These are phyloP conservation scores for Aspergillus baeticus DNA, from an alignment of 495 filamentous ascomycete genomes.

Conservation along the genomic window DNA sequence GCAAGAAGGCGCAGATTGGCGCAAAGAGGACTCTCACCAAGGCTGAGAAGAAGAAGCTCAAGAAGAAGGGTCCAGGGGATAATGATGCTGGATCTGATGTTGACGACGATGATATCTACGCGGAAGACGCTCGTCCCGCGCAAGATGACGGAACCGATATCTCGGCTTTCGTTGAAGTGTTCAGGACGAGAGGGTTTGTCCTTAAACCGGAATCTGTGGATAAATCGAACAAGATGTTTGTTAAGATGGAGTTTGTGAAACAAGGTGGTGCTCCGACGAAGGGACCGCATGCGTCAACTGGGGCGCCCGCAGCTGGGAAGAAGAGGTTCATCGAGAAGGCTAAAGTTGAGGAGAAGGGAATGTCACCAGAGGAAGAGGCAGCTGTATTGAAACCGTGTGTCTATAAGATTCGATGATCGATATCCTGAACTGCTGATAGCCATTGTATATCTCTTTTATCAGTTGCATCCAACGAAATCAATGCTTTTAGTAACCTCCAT, in stretches of 20 bases:
- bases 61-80: slow-evolving; percentile 35
- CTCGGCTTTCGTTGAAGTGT: slow-evolving; percentile 80
- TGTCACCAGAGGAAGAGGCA: slow-evolving; percentile 55
- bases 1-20: slow-evolving; percentile 56
- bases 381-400: slow-evolving; percentile 91
- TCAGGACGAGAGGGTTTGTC: slow-evolving; percentile 74
- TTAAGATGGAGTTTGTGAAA: slow-evolving; percentile 92
- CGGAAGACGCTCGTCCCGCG: slow-evolving; percentile 44
- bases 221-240: slow-evolving; percentile 95
- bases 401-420: slow-evolving; percentile 78
- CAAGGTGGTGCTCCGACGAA: slow-evolving; percentile 57
- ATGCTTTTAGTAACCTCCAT: too few species aligned
- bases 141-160: slow-evolving; percentile 72
- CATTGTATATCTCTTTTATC: not conserved
- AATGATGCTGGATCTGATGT: slow-evolving; percentile 39
- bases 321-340: slow-evolving; percentile 59
- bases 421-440: not conserved
- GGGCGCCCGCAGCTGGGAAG: slow-evolving; percentile 43
- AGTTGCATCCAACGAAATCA: too few species aligned
- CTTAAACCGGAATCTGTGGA: slow-evolving; percentile 66
- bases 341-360: slow-evolving; percentile 52
- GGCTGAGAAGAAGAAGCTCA: slow-evolving; percentile 47
- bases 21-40: slow-evolving; percentile 64
- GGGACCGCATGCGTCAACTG: slow-evolving; percentile 60
- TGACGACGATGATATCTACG: slow-evolving; percentile 46